These are phyloP conservation scores for Penicillium turbatum DNA, from an alignment of 495 filamentous ascomycete species.

Conservation along the genomic window DNA sequence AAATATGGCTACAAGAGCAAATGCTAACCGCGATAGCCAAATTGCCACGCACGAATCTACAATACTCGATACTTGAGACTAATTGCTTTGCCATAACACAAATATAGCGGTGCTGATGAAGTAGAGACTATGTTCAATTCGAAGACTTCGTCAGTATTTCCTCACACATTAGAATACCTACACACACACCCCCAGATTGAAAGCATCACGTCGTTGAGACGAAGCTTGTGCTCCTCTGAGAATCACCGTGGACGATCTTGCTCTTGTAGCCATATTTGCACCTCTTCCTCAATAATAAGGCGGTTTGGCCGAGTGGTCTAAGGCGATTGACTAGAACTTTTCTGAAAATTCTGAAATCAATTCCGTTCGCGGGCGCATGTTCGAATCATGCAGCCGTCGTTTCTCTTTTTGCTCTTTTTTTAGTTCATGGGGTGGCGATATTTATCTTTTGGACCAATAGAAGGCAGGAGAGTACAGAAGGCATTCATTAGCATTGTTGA, in stretches of 20 bases:
- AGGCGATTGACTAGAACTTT: slow-evolving; percentile 23
- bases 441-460: not conserved
- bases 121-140: too few species aligned
- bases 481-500: too few species aligned
- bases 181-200: too few species aligned
- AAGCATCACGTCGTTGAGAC: too few species aligned
- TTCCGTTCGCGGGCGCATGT: slow-evolving; percentile 8
- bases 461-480: too few species aligned
- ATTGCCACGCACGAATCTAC: not conserved
- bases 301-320: slow-evolving; percentile 23
- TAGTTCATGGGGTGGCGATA: not conserved
- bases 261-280: not conserved
- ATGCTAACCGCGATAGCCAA: too few species aligned
- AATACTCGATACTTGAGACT: not conserved
- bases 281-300: not conserved
- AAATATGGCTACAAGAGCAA: not conserved
- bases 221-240: too few species aligned
- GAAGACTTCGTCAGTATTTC: too few species aligned
- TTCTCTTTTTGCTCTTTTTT: not conserved
- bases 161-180: too few species aligned
- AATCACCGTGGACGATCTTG: not conserved
- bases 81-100: too few species aligned
- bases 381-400: slow-evolving; percentile 10
- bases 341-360: too few species aligned
- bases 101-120: too few species aligned